Conservation (phyloP, 345 rosid species). For the Brassica carinata region DNA sequence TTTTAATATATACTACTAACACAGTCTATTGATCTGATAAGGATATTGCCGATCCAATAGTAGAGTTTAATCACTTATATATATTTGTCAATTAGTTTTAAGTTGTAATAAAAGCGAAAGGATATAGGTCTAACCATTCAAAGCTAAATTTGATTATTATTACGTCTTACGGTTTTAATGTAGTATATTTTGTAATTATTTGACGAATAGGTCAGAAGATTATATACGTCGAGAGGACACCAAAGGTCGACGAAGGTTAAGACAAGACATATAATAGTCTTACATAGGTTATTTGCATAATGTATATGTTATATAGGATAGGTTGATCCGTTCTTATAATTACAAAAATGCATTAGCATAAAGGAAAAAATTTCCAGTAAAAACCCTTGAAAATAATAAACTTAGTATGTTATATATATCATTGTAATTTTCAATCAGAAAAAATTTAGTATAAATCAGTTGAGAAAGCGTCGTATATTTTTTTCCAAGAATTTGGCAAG, state of each 20-base stretch:
- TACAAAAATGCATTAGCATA: neutral
- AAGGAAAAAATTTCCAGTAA: neutral
- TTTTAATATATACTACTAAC: neutral
- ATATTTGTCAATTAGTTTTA: too few relatives aligned
- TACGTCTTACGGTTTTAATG: neutral
- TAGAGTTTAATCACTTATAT: neutral
- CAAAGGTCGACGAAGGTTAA: constrained; percentile 25
- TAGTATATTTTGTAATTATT: neutral
- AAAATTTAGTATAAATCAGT: neutral
- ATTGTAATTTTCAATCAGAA: neutral
- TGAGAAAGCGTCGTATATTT: neutral
- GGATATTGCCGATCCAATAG: neutral
- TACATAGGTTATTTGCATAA: neutral
- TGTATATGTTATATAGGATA: neutral
- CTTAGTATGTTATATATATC: neutral
- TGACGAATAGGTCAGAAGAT: constrained; percentile 34
- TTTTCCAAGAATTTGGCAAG: neutral
- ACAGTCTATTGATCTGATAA: neutral
- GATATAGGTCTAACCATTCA: neutral
- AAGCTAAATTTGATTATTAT: neutral
- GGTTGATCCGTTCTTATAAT: neutral
- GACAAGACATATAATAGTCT: neutral
- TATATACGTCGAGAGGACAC: constrained; percentile 29
- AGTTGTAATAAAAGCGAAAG: neutral
- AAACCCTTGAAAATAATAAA: neutral